These are phyloP conservation scores for Apium graveolens DNA, from an alignment of 129 eudicot genomes.

Conservation along the genomic window DNA sequence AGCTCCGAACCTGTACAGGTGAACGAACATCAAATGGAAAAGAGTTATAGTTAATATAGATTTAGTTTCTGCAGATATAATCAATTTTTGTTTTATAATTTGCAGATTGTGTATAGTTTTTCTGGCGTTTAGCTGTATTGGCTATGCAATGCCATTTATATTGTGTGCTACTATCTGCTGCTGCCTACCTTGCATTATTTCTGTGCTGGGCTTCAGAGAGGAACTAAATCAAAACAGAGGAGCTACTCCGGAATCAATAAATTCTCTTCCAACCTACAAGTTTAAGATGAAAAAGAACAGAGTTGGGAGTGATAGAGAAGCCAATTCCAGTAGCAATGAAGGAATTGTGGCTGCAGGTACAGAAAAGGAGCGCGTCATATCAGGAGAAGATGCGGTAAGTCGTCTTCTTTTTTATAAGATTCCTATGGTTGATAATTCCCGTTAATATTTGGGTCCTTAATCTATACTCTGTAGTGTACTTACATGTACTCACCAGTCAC, in stretches of 20 bases:
- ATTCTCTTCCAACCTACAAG: slow-evolving; percentile 76
- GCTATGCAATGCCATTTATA: slow-evolving; percentile 96
- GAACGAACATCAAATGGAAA: slow-evolving; percentile 13
- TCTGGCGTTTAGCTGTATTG: slow-evolving; percentile 89
- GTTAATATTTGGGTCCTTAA: neutral
- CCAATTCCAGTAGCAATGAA: slow-evolving; percentile 42
- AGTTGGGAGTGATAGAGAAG: slow-evolving; percentile 40
- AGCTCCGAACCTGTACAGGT: slow-evolving; percentile 96
- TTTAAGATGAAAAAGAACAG: slow-evolving; percentile 65
- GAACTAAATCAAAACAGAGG: slow-evolving; percentile 82
- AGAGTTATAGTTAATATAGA: neutral
- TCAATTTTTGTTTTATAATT: slow-evolving; percentile 5
- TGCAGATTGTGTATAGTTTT: slow-evolving; percentile 94
- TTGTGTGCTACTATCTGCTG: slow-evolving; percentile 96
- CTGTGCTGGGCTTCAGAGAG: slow-evolving; percentile 84
- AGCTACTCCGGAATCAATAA: slow-evolving; percentile 87
- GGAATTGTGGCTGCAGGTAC: slow-evolving; percentile 93
- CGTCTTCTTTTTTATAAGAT: neutral
- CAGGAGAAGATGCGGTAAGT: slow-evolving; percentile 98
- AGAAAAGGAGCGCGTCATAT: slow-evolving; percentile 75
- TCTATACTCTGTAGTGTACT: neutral
- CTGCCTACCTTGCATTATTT: slow-evolving; percentile 95
- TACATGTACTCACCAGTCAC: neutral
- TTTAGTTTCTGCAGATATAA: slow-evolving; percentile 7
- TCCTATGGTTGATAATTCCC: neutral